Evolutionary conservation across 1,284 basidiomycete genomes (phyloP).

Genomic region (Thecaphora frezii): DNA sequence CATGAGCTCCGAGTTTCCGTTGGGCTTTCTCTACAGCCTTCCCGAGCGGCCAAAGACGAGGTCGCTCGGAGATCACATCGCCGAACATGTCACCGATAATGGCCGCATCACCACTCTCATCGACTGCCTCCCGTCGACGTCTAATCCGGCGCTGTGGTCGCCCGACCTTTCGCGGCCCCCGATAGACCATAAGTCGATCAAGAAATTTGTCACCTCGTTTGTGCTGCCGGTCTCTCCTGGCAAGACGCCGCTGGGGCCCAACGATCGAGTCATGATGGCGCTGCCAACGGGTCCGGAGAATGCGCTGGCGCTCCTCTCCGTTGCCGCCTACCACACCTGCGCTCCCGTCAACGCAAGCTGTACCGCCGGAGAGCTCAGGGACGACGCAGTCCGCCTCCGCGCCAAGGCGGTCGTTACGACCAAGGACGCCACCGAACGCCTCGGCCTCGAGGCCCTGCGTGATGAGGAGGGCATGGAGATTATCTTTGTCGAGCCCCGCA

Average conservation of each 20-base stretch:
- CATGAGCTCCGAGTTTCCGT: conserved; percentile 49
- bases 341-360: conserved; percentile 57
- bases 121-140: conserved; percentile 52
- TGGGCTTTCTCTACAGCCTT: conserved; percentile 51
- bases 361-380: conserved; percentile 56
- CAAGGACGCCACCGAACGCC: conserved; percentile 49
- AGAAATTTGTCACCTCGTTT: conserved; percentile 50
- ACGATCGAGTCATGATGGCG: conserved; percentile 59
- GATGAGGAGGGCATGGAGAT: conserved; percentile 55
- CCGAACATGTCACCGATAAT: conserved; percentile 55
- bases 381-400: conserved; percentile 56
- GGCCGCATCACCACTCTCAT: conserved; percentile 48
- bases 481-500: conserved; percentile 52
- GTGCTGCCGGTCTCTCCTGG: conserved; percentile 39
- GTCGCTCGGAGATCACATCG: conserved; percentile 56
- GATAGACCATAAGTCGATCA: conserved; percentile 52
- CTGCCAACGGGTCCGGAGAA: conserved; percentile 57
- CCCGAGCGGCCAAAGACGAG: conserved; percentile 37
- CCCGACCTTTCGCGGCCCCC: conserved; percentile 54
- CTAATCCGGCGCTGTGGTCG: conserved; percentile 54
- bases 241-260: conserved; percentile 38
- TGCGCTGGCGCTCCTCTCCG: conserved; percentile 51
- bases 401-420: conserved; percentile 57
- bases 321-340: conserved; percentile 56
- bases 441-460: conserved; percentile 43